Conservation (phyloP, 2,329 filamentous ascomycete species). For the Cytospora paraplurivora region DNA sequence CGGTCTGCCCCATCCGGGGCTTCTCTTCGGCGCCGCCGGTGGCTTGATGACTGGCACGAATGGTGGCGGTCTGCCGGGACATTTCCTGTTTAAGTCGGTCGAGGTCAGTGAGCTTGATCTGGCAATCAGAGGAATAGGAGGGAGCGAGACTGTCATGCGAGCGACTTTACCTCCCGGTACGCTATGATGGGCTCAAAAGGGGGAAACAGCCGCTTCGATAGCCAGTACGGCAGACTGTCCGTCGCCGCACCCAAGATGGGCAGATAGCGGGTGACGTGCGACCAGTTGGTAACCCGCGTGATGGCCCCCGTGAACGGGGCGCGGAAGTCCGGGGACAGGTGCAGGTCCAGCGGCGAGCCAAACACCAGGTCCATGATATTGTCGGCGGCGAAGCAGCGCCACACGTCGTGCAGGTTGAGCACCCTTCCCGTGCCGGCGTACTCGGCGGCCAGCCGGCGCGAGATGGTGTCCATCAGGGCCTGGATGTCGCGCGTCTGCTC, state of each 20-base stretch:
- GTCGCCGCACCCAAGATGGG: not conserved
- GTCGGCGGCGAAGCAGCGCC: not conserved
- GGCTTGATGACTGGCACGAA: too few species aligned
- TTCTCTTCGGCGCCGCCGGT: too few species aligned
- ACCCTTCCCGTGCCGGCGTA: constrained; percentile 20
- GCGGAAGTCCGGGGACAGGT: not conserved
- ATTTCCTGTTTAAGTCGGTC: too few species aligned
- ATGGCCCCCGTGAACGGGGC: not conserved
- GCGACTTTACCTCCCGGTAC: not conserved
- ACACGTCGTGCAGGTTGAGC: constrained; percentile 22
- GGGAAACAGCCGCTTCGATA: not conserved
- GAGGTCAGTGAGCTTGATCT: too few species aligned
- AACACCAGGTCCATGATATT: not conserved
- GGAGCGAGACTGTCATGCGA: too few species aligned
- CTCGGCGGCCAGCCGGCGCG: constrained; percentile 20
- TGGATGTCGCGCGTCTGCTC: constrained; percentile 18
- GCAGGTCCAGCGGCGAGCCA: not conserved
- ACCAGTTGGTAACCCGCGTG: not conserved
- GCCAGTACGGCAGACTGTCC: not conserved
- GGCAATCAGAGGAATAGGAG: too few species aligned
- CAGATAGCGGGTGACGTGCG: constrained; percentile 3
- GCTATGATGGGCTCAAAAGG: not conserved
- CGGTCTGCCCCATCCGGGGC: too few species aligned
- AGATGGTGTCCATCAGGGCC: constrained; percentile 14
- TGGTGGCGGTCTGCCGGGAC: too few species aligned